Conservation (phyloP, 1,284 basidiomycete species). For the Cutaneotrichosporon sp. region DNA sequence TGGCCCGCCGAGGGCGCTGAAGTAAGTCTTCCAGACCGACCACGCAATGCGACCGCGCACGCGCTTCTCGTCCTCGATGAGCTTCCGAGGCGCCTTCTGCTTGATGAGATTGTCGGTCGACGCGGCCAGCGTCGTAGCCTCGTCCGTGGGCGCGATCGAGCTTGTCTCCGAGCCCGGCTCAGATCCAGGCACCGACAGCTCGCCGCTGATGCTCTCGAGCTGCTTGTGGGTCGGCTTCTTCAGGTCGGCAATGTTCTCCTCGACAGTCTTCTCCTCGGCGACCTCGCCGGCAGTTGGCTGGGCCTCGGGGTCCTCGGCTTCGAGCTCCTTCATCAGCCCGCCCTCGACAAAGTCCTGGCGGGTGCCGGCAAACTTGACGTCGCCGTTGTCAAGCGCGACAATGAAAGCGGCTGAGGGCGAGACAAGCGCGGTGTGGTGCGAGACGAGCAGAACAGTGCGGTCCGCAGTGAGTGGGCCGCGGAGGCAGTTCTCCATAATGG, state of each 20-base stretch:
- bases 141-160: slow-evolving; percentile 38
- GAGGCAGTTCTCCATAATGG: slow-evolving; percentile 78
- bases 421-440: slow-evolving; percentile 65
- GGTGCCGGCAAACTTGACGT: slow-evolving; percentile 72
- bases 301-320: slow-evolving; percentile 61
- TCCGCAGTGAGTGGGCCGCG: slow-evolving; percentile 77
- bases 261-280: slow-evolving; percentile 52
- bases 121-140: slow-evolving; percentile 29
- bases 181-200: slow-evolving; percentile 20
- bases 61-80: slow-evolving; percentile 86
- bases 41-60: slow-evolving; percentile 76
- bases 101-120: slow-evolving; percentile 45
- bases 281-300: slow-evolving; percentile 54
- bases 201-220: slow-evolving; percentile 34
- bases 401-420: slow-evolving; percentile 48
- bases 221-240: slow-evolving; percentile 45
- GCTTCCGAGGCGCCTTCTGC: slow-evolving; percentile 70
- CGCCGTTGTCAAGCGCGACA: slow-evolving; percentile 78
- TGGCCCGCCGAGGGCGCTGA: slow-evolving; percentile 55
- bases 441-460: slow-evolving; percentile 82
- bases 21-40: slow-evolving; percentile 79
- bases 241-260: slow-evolving; percentile 30
- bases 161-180: slow-evolving; percentile 47
- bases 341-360: slow-evolving; percentile 68
- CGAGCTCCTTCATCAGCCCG: slow-evolving; percentile 65